phyloP scores from a whole-genome alignment of 1,139 yeast genomes.

The Kodamaea suecica region DNA sequence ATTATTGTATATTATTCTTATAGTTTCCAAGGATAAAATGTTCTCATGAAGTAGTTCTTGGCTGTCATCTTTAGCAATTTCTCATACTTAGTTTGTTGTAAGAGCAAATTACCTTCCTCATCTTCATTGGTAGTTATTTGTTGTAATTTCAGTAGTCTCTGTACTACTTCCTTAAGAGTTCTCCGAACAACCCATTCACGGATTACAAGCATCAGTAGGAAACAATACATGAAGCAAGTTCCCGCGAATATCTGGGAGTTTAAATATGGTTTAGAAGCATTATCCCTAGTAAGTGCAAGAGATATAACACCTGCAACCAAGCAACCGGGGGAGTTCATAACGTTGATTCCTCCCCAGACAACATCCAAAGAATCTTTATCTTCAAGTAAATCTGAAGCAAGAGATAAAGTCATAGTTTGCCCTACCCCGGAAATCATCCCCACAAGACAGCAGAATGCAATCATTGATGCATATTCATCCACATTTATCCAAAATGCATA shows the following conservation, averaged over 20 bases:
- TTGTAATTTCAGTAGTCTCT: background rate
- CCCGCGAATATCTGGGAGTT: slow-evolving; percentile 65
- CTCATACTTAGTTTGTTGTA: background rate
- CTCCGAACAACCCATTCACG: slow-evolving; percentile 29
- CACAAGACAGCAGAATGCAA: slow-evolving; percentile 50
- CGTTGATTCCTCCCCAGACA: slow-evolving; percentile 58
- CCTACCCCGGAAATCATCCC: slow-evolving; percentile 65
- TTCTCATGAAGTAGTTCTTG: background rate
- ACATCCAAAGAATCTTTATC: slow-evolving; percentile 43
- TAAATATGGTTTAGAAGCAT: slow-evolving; percentile 43
- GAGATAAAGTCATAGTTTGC: slow-evolving; percentile 57
- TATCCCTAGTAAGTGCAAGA: slow-evolving; percentile 34
- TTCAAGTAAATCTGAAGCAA: slow-evolving; percentile 54
- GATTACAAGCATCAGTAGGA: slow-evolving; percentile 27
- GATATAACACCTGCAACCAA: slow-evolving; percentile 40
- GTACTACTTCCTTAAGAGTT: background rate
- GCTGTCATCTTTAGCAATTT: background rate
- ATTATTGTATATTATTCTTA: no score
- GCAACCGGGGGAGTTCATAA: slow-evolving; percentile 42
- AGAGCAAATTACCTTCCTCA: slow-evolving; percentile 5
- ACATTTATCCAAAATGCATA: slow-evolving; percentile 58
- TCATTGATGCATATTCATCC: slow-evolving; percentile 44
- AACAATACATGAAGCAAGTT: slow-evolving; percentile 34
- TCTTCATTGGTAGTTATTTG: no score
- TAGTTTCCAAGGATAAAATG: background rate